phyloP scores from a whole-genome alignment of 2,329 filamentous ascomycete species.

The Grosmannia clavigera region DNA sequence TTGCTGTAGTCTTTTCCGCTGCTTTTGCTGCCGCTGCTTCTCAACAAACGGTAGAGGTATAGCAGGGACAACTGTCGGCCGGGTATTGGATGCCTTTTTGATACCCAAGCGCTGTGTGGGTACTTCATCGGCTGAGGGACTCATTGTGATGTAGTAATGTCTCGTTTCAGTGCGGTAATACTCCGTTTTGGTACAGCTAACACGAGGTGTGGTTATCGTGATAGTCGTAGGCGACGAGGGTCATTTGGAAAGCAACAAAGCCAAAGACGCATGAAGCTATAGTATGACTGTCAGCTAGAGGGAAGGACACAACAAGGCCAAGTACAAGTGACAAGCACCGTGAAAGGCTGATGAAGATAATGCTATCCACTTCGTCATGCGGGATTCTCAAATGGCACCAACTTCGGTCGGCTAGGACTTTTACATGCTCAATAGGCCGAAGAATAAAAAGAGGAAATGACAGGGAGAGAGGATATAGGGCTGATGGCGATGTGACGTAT shows the following conservation, averaged over 20 bases:
- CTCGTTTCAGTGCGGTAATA: background rate
- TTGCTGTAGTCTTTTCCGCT: conserved; percentile 1
- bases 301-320: background rate
- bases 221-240: background rate
- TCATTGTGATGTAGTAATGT: conserved; percentile 1
- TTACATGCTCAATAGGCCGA: background rate
- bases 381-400: background rate
- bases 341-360: background rate
- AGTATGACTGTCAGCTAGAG: background rate
- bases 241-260: background rate
- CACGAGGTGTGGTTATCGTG: background rate
- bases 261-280: background rate
- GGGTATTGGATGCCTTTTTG: conserved; percentile 3
- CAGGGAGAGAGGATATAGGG: background rate
- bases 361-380: background rate
- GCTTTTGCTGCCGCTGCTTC: conserved; percentile 10
- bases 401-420: background rate
- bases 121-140: conserved; percentile 5
- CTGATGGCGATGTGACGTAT: background rate
- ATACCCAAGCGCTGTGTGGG: conserved; percentile 1
- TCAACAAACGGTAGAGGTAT: conserved; percentile 12
- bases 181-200: background rate
- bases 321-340: background rate
- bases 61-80: conserved; percentile 8
- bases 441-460: too few species aligned